phyloP scores from a whole-genome alignment of 2,329 filamentous ascomycete genomes.

The Xylariaceae sp. region DNA sequence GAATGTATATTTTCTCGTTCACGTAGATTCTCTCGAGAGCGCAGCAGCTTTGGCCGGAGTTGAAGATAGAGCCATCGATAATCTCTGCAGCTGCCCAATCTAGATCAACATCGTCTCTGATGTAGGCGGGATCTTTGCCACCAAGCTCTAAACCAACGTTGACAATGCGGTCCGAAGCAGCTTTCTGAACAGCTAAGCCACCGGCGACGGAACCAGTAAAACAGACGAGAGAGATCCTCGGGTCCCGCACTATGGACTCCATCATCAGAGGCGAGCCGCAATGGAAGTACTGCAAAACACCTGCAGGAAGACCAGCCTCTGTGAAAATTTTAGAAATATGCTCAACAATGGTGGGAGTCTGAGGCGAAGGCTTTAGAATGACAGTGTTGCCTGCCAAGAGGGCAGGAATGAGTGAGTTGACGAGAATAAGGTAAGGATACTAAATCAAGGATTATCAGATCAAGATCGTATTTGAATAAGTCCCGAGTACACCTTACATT shows the following conservation, averaged over 20 bases:
- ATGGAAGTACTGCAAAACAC: conserved; percentile 91
- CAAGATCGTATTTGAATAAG: background rate
- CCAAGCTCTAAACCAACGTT: conserved; percentile 88
- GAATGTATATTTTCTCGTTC: conserved; percentile 77
- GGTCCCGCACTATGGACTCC: conserved; percentile 73
- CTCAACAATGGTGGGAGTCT: conserved; percentile 90
- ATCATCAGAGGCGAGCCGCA: conserved; percentile 75
- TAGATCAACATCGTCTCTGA: conserved; percentile 81
- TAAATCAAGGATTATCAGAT: conserved; percentile 36
- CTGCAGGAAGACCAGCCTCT: conserved; percentile 75
- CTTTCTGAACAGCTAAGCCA: conserved; percentile 80
- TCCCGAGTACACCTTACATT: conserved; percentile 61
- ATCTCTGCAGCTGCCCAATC: conserved; percentile 92
- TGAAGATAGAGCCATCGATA: conserved; percentile 94
- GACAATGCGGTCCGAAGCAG: conserved; percentile 79
- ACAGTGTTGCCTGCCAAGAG: conserved; percentile 86
- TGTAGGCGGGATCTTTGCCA: conserved; percentile 91
- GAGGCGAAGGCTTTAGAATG: conserved; percentile 90
- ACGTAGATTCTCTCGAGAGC: conserved; percentile 91
- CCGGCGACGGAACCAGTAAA: conserved; percentile 93
- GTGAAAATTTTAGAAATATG: conserved; percentile 73
- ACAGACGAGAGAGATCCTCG: conserved; percentile 76
- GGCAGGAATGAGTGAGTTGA: conserved; percentile 92
- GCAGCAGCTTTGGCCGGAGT: conserved; percentile 97
- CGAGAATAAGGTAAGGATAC: conserved; percentile 92